A percentile compares a stretch with the other conserved stretches of the same genome.
Conservation (phyloP, 2,329 filamentous ascomycete species). For the Hypoxylon sp. region DNA sequence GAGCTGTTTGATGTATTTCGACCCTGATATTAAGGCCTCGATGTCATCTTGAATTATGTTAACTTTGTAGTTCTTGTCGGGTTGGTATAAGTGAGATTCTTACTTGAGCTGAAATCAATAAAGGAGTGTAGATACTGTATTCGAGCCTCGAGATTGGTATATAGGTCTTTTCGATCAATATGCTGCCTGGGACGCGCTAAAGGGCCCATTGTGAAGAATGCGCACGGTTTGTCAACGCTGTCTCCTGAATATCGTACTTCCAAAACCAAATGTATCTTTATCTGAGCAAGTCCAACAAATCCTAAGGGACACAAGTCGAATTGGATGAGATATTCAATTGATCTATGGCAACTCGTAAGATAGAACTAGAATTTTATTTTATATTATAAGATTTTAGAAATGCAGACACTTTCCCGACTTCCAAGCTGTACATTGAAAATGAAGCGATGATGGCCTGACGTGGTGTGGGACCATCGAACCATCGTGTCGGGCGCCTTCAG, state of each 20-base stretch:
- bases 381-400: conserved; percentile 11
- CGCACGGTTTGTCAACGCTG: neutral
- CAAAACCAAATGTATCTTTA: neutral
- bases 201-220: conserved; percentile 41
- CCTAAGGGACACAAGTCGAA: neutral
- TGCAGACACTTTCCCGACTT: neutral
- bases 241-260: neutral
- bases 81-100: conserved; percentile 46
- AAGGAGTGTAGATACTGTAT: conserved; percentile 81
- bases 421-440: conserved; percentile 15
- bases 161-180: conserved; percentile 77
- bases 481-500: conserved; percentile 32
- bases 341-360: neutral
- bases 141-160: conserved; percentile 76
- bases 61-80: conserved; percentile 24
- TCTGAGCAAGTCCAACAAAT: neutral
- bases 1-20: conserved; percentile 83
- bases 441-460: conserved; percentile 40
- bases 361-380: conserved; percentile 2
- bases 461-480: conserved; percentile 43
- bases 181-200: conserved; percentile 62
- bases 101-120: conserved; percentile 79
- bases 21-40: conserved; percentile 74
- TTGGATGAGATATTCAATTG: conserved; percentile 3
- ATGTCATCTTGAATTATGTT: conserved; percentile 70